phyloP scores from a whole-genome alignment of 768 basidiomycete genomes.

The Bullera alba region DNA sequence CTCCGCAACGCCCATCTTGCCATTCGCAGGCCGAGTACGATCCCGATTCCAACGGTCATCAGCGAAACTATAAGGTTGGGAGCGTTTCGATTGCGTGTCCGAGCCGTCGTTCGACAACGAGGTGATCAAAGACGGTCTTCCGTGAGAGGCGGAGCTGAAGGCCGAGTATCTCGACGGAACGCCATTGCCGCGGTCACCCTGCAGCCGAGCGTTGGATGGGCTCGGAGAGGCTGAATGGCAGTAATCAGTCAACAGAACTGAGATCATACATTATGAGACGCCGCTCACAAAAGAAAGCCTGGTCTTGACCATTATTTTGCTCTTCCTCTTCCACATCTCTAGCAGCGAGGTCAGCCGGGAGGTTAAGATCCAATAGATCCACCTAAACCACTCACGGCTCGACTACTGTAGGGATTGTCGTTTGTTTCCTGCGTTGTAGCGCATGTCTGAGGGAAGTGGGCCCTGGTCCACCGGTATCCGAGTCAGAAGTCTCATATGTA shows the following conservation, averaged over 20 bases:
- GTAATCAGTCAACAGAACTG: not conserved
- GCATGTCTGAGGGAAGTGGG: conserved; percentile 10
- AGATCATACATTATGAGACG: not conserved
- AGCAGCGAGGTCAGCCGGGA: not conserved
- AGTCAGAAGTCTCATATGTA: conserved; percentile 33
- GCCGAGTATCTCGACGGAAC: conserved; percentile 14
- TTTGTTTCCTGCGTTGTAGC: conserved; percentile 16
- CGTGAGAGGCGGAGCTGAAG: conserved; percentile 13
- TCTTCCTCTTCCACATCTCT: conserved; percentile 1
- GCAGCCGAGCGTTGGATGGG: conserved; percentile 6
- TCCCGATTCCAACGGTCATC: conserved; percentile 2
- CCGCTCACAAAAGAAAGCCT: no score
- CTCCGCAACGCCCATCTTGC: conserved; percentile 7
- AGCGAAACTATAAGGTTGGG: not conserved
- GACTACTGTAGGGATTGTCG: conserved; percentile 25
- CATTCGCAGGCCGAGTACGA: not conserved
- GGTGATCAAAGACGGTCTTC: conserved; percentile 26
- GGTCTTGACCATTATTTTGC: not conserved
- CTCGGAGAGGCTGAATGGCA: conserved; percentile 13
- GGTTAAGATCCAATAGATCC: not conserved
- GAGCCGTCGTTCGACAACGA: conserved; percentile 22
- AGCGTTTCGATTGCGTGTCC: conserved; percentile 3
- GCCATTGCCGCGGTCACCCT: conserved; percentile 8
- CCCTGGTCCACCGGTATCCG: conserved; percentile 27
- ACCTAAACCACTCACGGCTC: conserved; percentile 4